phyloP scores from a whole-genome alignment of 495 filamentous ascomycete species.

The Penicillium antarcticum region DNA sequence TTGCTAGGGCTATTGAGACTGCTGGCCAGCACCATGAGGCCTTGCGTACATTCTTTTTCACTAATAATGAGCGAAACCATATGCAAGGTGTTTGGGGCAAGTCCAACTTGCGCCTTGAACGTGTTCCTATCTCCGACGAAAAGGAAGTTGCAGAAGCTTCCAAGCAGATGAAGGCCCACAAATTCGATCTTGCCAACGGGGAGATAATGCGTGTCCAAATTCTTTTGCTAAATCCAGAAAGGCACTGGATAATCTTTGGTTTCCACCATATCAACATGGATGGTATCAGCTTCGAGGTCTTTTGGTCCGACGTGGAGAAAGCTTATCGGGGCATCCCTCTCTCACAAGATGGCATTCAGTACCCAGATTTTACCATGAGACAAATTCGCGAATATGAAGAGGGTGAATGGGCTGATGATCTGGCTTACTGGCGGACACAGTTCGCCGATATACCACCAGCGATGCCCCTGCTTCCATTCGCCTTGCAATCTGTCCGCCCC shows the following conservation, averaged over 20 bases:
- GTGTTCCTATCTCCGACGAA: conserved; percentile 5
- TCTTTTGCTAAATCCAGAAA: conserved; percentile 9
- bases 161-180: conserved; percentile 13
- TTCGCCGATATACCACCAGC: conserved; percentile 21
- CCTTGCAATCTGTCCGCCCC: conserved; percentile 10
- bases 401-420: conserved; percentile 14
- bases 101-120: conserved; percentile 17
- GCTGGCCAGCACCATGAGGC: conserved; percentile 40
- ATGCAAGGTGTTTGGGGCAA: conserved; percentile 21
- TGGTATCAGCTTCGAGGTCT: conserved; percentile 37
- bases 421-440: conserved; percentile 34
- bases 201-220: conserved; percentile 26
- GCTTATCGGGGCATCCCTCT: conserved; percentile 29
- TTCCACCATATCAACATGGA: conserved; percentile 52
- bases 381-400: conserved; percentile 18
- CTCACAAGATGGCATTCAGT: conserved; percentile 12
- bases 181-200: conserved; percentile 30
- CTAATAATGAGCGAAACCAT: conserved; percentile 8
- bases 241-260: conserved; percentile 28
- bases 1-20: conserved; percentile 29
- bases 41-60: conserved; percentile 39
- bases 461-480: conserved; percentile 37
- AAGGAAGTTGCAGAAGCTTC: conserved; percentile 10
- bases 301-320: conserved; percentile 37
- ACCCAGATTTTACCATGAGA: conserved; percentile 20